Evolutionary conservation across 2,329 filamentous ascomycete species (phyloP).

Genomic region (Botrytis fragariae): DNA sequence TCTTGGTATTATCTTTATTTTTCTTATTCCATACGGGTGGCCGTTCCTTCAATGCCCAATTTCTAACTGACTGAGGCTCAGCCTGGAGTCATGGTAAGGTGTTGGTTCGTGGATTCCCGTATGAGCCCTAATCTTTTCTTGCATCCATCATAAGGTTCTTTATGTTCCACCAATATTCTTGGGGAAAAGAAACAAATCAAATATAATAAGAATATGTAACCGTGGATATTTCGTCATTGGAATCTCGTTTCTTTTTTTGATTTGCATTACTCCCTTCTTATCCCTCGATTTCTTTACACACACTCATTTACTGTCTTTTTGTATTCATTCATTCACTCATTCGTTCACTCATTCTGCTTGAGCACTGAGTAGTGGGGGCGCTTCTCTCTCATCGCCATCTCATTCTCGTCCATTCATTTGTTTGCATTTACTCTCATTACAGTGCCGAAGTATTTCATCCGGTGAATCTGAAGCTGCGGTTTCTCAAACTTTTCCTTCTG

Average conservation of each 20-base stretch:
- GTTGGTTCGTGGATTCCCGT: not conserved
- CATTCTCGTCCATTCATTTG: slow-evolving; percentile 6
- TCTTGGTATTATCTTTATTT: not conserved
- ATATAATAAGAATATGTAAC: not conserved
- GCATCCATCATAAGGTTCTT: not conserved
- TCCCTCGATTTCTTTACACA: not conserved
- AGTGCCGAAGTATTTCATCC: not conserved
- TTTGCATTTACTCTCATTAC: not conserved
- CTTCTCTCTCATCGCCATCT: not conserved
- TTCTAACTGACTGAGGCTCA: not conserved
- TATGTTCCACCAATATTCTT: not conserved
- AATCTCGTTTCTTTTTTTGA: not conserved
- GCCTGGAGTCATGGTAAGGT: not conserved
- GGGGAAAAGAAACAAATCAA: not conserved
- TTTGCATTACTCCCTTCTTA: not conserved
- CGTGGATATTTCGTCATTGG: not conserved
- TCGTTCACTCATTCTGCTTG: not conserved
- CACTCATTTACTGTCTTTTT: not conserved
- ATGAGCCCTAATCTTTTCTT: not conserved
- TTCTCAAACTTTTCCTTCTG: not conserved
- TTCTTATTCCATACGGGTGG: not conserved
- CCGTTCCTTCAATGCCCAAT: not conserved
- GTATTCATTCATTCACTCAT: not conserved
- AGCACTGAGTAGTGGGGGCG: not conserved
- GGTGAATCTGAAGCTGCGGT: not conserved